phyloP scores from a whole-genome alignment of 495 filamentous ascomycete species.

The Talaromyces adpressus region DNA sequence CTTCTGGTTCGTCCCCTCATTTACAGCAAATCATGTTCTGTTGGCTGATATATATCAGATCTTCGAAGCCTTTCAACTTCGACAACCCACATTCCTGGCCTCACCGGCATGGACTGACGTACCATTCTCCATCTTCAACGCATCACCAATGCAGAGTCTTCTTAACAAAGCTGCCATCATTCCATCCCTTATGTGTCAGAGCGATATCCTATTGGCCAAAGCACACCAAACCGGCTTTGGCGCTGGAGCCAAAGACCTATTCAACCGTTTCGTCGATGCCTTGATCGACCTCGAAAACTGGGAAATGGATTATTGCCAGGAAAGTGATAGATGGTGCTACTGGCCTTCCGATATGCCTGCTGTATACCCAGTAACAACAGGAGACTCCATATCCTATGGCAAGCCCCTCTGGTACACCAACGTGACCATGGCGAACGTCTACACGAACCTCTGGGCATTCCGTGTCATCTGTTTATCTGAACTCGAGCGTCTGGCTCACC shows the following conservation, averaged over 20 bases:
- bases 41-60: not conserved
- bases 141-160: not conserved
- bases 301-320: not conserved
- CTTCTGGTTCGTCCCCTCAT: not conserved
- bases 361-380: not conserved
- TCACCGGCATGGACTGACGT: not conserved
- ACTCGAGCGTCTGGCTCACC: conserved; percentile 12
- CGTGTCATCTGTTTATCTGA: conserved; percentile 23
- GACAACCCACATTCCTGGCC: not conserved
- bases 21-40: not conserved
- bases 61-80: not conserved
- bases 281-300: not conserved
- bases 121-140: not conserved
- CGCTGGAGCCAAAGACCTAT: not conserved
- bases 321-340: not conserved
- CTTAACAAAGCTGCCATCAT: not conserved
- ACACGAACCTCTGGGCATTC: conserved; percentile 31
- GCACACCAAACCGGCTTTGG: not conserved
- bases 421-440: conserved; percentile 28
- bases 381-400: not conserved
- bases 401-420: conserved; percentile 21
- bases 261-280: not conserved
- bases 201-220: not conserved
- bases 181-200: not conserved
- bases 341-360: not conserved